Percentiles rank a stretch among this genome's conserved stretches.
These are phyloP conservation scores for Haplographium delicatum DNA, from an alignment of 495 filamentous ascomycete species.

Conservation along the genomic window DNA sequence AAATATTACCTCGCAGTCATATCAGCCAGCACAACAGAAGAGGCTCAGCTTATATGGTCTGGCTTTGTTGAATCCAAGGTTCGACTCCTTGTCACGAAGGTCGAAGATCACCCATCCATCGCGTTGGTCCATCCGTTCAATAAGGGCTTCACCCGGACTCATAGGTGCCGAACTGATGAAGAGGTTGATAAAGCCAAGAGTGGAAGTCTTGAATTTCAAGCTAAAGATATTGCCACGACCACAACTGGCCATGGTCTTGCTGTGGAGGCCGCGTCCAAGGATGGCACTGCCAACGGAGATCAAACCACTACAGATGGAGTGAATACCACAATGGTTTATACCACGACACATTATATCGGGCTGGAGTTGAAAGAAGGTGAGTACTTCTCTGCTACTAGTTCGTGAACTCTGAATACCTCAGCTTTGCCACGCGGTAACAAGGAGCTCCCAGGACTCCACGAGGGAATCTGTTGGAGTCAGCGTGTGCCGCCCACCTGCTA, in stretches of 20 bases:
- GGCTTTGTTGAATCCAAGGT: conserved; percentile 92
- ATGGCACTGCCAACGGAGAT: conserved; percentile 26
- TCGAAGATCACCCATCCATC: conserved; percentile 71
- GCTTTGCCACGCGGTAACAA: conserved; percentile 1
- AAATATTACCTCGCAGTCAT: conserved; percentile 92
- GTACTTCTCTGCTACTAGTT: conserved; percentile 28
- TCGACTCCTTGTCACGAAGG: conserved; percentile 69
- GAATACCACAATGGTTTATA: conserved; percentile 55
- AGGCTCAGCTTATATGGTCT: conserved; percentile 81
- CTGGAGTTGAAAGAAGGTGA: conserved; percentile 64
- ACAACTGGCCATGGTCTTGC: conserved; percentile 46
- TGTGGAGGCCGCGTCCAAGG: conserved; percentile 8
- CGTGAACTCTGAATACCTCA: not conserved
- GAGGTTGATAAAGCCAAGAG: conserved; percentile 65
- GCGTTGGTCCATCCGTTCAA: conserved; percentile 86
- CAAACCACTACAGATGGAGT: conserved; percentile 35
- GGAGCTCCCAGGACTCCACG: not conserved
- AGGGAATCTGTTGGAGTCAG: not conserved
- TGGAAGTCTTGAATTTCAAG: conserved; percentile 60
- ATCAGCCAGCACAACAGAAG: conserved; percentile 77
- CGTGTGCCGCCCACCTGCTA: conserved; percentile 27
- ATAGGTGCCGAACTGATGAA: conserved; percentile 64
- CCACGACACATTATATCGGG: conserved; percentile 84
- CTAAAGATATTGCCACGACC: conserved; percentile 54
- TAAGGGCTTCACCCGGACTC: conserved; percentile 80